Base-by-base conservation (phyloP, 176 grass and related monocot species). In the Hsuehochloa calcarea region DNA sequence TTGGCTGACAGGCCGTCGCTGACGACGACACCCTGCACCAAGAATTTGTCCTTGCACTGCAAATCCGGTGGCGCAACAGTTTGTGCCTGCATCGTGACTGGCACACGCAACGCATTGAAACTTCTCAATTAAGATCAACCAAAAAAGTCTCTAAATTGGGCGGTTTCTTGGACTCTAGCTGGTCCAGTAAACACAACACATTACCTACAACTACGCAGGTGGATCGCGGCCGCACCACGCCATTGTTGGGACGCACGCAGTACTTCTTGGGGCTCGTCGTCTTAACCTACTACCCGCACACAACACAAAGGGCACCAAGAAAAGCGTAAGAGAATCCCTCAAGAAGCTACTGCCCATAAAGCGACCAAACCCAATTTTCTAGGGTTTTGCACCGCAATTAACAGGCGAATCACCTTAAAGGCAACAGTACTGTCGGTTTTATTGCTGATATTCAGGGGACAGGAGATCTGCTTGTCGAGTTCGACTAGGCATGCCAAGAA, bases 201-300 rank as follows among this genome's bases (percentile, higher is more conserved):
- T 52, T 91, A 94, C 92, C 92, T 80, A 94, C 45, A 68, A 94
- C 92, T 46, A 72, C 79, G 35, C 77, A 87, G 11, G 62, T 74
- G 51, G 92, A 91, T 73, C 87, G 92, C 5, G 92, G 89, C 66
- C 31, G 44, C 38, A 94, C 84, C n/a, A 91, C 77, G 35, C 92
- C 92, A 82, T 88, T 72, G 87, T 94, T 94, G 38, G 92, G 92
- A 17, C 92, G 90, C 65, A 94, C 92, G 79, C 92, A 94, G 72
- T 94, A 94, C 66, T 94, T 94, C 87, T 86, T 94, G 27, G 92
- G 92, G 87, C 72, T 94, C 44, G 92, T 94, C 80, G 92, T 94
- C 89, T 94, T 94, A 58, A 94, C 89, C 92, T 94, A 93, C 86
- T 83, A 86, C 83, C 86, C 76, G 64, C 56, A 80, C 40, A 65